Conservation (phyloP, 1,284 basidiomycete species). For the Trichosporon inkin region DNA sequence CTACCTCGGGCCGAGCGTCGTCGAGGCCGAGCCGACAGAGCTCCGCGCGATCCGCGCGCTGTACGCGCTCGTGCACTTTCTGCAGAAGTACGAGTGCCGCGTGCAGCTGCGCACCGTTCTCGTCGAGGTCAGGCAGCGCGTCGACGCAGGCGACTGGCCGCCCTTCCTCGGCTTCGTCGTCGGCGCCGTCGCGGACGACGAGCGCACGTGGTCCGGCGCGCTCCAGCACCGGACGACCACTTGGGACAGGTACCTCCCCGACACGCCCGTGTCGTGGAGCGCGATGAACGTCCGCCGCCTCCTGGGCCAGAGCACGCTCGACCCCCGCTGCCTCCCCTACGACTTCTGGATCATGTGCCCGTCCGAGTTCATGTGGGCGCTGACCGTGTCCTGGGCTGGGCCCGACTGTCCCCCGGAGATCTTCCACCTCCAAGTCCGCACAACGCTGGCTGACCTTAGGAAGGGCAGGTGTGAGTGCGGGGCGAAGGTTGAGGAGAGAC, state of each 20-base stretch:
- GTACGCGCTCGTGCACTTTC: slow-evolving; percentile 4
- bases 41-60: slow-evolving; percentile 11
- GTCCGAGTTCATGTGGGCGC: slow-evolving; percentile 7
- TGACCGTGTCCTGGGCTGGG: background rate
- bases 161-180: slow-evolving; percentile 5
- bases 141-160: slow-evolving; percentile 2
- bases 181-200: slow-evolving; percentile 1
- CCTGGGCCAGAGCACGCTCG: slow-evolving; percentile 1
- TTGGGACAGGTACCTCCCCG: background rate
- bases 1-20: background rate
- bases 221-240: slow-evolving; percentile 4
- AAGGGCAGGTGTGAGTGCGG: background rate
- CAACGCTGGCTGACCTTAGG: background rate
- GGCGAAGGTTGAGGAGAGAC: background rate
- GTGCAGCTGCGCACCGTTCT: slow-evolving; percentile 5
- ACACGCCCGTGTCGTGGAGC: background rate
- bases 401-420: background rate
- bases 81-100: slow-evolving; percentile 6
- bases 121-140: background rate
- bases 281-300: slow-evolving; percentile 7
- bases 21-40: slow-evolving; percentile 17
- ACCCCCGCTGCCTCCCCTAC: slow-evolving; percentile 2
- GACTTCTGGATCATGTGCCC: slow-evolving; percentile 8
- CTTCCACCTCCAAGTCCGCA: slow-evolving; percentile 8
- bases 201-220: background rate